Evolutionary conservation across 2,329 filamentous ascomycete genomes (phyloP).

Genomic region (Aspergillus melleus): DNA sequence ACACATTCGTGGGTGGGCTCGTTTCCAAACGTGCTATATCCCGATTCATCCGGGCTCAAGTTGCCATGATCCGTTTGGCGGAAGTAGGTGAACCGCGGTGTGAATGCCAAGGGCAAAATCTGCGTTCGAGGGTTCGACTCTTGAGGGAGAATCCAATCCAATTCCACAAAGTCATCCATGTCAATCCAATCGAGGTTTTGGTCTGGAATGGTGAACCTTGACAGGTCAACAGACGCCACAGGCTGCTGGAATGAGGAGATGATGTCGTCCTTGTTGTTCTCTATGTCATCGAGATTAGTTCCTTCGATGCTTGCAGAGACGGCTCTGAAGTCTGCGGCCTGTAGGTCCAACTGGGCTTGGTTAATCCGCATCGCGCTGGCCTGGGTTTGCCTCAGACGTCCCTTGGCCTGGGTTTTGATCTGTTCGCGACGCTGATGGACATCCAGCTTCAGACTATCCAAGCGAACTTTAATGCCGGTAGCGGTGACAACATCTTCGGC

Average conservation of each 20-base stretch:
- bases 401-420: slow-evolving; percentile 78
- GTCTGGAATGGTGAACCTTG: slow-evolving; percentile 91
- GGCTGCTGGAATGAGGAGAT: slow-evolving; percentile 57
- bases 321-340: slow-evolving; percentile 87
- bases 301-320: slow-evolving; percentile 87
- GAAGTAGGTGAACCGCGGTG: slow-evolving; percentile 96
- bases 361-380: slow-evolving; percentile 96
- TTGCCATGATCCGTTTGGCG: slow-evolving; percentile 90
- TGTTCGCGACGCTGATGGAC: slow-evolving; percentile 91
- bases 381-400: slow-evolving; percentile 71
- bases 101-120: slow-evolving; percentile 87
- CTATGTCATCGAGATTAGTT: slow-evolving; percentile 74
- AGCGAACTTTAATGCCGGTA: slow-evolving; percentile 91
- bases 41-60: slow-evolving; percentile 69
- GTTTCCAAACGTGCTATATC: slow-evolving; percentile 86
- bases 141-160: slow-evolving; percentile 92
- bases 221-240: slow-evolving; percentile 61
- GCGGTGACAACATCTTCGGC: slow-evolving; percentile 77
- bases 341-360: slow-evolving; percentile 86
- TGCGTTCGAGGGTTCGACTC: slow-evolving; percentile 90
- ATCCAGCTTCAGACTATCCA: slow-evolving; percentile 97
- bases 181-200: slow-evolving; percentile 97
- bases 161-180: slow-evolving; percentile 98
- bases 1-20: slow-evolving; percentile 94
- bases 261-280: slow-evolving; percentile 58